phyloP scores from a whole-genome alignment of 1,284 basidiomycete species.

The Naganishia liquefaciens region DNA sequence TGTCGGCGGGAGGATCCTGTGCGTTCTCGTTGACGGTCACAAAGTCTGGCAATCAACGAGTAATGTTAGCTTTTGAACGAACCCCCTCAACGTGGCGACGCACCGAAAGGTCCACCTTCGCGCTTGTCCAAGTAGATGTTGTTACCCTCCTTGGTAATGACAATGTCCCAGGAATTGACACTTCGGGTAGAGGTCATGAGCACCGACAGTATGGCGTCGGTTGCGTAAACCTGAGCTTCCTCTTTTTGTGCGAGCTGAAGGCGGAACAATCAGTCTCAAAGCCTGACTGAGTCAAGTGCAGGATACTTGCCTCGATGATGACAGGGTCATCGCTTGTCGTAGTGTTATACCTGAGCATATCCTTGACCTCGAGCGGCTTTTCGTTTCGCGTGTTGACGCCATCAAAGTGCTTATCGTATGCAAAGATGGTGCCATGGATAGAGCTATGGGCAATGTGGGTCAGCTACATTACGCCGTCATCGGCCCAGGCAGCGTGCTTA shows the following conservation, averaged over 20 bases:
- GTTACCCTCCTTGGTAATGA: constrained; percentile 89
- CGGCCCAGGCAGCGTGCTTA: constrained; percentile 54
- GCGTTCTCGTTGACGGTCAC: constrained; percentile 99
- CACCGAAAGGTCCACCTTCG: constrained; percentile 87
- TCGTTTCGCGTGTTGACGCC: constrained; percentile 92
- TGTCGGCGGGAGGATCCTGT: constrained; percentile 88
- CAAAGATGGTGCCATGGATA: constrained; percentile 79
- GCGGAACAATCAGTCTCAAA: constrained; percentile 11
- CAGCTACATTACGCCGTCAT: not conserved
- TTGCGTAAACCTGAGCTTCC: constrained; percentile 84
- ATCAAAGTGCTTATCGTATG: constrained; percentile 95
- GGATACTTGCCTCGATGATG: constrained; percentile 70
- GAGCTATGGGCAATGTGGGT: constrained; percentile 2
- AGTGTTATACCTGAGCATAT: constrained; percentile 95
- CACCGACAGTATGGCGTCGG: constrained; percentile 91
- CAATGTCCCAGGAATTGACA: constrained; percentile 98
- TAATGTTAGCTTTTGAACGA: no score
- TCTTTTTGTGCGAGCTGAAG: constrained; percentile 72
- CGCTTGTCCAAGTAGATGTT: constrained; percentile 97
- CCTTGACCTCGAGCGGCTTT: constrained; percentile 83
- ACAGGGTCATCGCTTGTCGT: constrained; percentile 97
- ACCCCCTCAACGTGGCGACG: constrained; percentile 11
- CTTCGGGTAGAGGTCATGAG: constrained; percentile 95
- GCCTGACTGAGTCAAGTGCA: constrained; percentile 10
- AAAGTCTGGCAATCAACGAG: constrained; percentile 60